These are phyloP conservation scores for Lepidium didymum DNA, from an alignment of 345 rosid species.

Conservation along the genomic window DNA sequence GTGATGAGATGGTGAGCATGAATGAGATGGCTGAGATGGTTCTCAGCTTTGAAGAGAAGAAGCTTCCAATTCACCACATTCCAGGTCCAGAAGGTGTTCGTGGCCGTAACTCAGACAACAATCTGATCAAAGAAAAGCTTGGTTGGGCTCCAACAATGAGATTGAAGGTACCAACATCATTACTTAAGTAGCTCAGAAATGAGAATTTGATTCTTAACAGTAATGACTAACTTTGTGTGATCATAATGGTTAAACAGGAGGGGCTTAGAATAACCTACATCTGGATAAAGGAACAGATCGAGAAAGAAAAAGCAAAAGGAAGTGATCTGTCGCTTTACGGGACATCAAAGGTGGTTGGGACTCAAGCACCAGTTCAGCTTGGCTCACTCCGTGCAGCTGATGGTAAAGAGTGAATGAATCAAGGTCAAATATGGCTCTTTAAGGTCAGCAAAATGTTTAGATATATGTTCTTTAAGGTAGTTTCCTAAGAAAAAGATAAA, in stretches of 20 bases:
- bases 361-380: constrained; percentile 95
- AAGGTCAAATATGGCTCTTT: constrained; percentile 13
- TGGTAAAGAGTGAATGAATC: constrained; percentile 68
- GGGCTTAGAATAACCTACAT: constrained; percentile 89
- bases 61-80: constrained; percentile 87
- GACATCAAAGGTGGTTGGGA: constrained; percentile 93
- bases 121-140: constrained; percentile 90
- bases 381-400: constrained; percentile 86
- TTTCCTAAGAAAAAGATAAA: background rate
- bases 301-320: constrained; percentile 84
- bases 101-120: constrained; percentile 98
- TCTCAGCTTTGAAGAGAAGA: constrained; percentile 79
- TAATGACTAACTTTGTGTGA: background rate
- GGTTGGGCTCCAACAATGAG: constrained; percentile 99
- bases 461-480: background rate
- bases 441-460: constrained; percentile 5
- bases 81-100: constrained; percentile 99
- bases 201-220: background rate
- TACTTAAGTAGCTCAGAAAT: background rate
- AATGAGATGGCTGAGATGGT: constrained; percentile 98
- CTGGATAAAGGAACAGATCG: constrained; percentile 95
- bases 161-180: constrained; percentile 53
- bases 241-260: constrained; percentile 41
- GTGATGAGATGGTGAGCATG: constrained; percentile 99
- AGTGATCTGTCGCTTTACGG: constrained; percentile 72